Percentiles rank a stretch among this genome's conserved stretches.
Conservation (phyloP, 1,284 basidiomycete genomes). For the Fomitopsis palustris region DNA sequence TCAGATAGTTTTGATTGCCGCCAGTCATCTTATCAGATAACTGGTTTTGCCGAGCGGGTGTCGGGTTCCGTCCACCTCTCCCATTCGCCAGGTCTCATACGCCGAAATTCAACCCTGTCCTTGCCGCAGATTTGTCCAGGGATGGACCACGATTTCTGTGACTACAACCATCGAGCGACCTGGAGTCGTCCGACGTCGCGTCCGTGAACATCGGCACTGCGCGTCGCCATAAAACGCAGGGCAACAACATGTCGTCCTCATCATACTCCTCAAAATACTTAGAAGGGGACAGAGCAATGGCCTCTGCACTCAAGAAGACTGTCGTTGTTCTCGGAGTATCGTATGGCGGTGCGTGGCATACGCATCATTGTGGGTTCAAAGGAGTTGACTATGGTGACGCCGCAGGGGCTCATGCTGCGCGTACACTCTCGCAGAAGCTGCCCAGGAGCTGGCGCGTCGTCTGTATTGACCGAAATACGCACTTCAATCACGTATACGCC, state of each 20-base stretch:
- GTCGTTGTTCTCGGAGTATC: constrained; percentile 59
- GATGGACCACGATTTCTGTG: not conserved
- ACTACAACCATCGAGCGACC: not conserved
- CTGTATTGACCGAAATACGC: constrained; percentile 64
- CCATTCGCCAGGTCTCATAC: not conserved
- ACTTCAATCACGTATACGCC: constrained; percentile 49
- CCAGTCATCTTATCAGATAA: constrained; percentile 3
- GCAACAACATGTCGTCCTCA: not conserved
- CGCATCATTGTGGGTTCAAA: too few relatives aligned
- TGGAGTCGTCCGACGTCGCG: not conserved
- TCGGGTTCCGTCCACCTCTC: not conserved
- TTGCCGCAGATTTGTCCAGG: not conserved
- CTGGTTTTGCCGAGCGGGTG: not conserved
- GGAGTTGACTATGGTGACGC: not conserved
- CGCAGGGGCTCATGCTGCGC: constrained; percentile 49
- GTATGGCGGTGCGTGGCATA: constrained; percentile 45
- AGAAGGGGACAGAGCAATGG: not conserved
- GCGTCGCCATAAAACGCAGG: not conserved
- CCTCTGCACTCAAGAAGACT: constrained; percentile 32
- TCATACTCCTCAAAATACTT: not conserved
- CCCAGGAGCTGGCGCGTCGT: constrained; percentile 63
- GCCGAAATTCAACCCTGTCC: not conserved
- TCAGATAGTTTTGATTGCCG: constrained; percentile 4
- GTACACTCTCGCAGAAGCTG: constrained; percentile 51
- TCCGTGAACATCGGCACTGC: not conserved